Conservation (phyloP, 179 eudicot species). For the Sideroxylon spinosum region DNA sequence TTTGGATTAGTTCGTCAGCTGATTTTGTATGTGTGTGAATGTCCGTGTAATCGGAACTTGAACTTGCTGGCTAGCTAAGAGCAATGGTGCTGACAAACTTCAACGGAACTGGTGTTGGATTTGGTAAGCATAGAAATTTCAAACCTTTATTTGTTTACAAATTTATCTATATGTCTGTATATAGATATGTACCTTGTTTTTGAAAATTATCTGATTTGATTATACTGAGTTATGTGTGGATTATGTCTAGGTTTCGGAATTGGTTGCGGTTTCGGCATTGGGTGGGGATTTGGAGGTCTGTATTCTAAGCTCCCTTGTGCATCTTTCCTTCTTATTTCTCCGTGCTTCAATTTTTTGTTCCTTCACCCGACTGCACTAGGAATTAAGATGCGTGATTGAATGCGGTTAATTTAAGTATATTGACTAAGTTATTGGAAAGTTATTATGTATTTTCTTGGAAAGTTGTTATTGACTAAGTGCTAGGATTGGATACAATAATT, state of each 20-base stretch:
- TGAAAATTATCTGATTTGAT: background rate
- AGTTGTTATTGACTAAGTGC: no score
- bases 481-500: background rate
- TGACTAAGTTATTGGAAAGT: background rate
- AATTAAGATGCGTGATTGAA: background rate
- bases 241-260: slow-evolving; percentile 51
- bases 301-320: background rate
- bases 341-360: background rate
- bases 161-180: background rate
- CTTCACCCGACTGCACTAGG: background rate
- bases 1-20: background rate
- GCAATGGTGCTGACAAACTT: slow-evolving; percentile 58
- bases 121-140: slow-evolving; percentile 36
- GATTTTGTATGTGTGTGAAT: background rate
- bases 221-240: background rate
- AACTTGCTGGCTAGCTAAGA: background rate
- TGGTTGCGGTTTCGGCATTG: slow-evolving; percentile 78
- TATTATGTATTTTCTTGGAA: background rate
- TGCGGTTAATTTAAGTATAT: background rate
- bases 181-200: background rate
- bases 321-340: background rate
- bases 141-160: background rate
- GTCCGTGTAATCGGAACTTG: background rate
- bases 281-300: slow-evolving; percentile 87
- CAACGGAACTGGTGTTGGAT: slow-evolving; percentile 65